Percentiles rank a stretch among this genome's conserved stretches.
Conservation (phyloP, 2,329 filamentous ascomycete species). For the Didymella exigua region DNA sequence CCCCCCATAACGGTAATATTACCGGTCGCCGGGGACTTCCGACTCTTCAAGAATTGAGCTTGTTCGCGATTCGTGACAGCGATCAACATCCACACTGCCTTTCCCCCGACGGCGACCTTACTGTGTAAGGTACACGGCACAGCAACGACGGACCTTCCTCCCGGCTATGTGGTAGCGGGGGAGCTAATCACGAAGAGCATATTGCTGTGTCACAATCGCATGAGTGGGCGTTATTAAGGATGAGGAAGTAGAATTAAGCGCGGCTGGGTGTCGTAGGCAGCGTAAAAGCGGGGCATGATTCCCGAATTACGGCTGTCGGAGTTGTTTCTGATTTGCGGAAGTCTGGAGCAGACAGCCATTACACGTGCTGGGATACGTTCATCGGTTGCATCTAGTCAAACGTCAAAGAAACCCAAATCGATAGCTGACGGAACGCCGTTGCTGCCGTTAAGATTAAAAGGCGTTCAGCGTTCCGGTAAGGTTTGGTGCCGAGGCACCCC, state of each 20-base stretch:
- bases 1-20: conserved; percentile 5
- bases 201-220: conserved; percentile 7
- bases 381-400: conserved; percentile 28
- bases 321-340: background rate
- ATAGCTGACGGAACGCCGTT: conserved; percentile 13
- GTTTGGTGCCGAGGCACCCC: conserved; percentile 14
- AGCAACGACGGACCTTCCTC: conserved; percentile 31
- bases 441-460: conserved; percentile 26
- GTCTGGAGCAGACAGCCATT: conserved; percentile 10
- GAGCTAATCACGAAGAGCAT: conserved; percentile 18
- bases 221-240: conserved; percentile 11
- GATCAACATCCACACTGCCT: conserved; percentile 21
- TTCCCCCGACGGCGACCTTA: conserved; percentile 21
- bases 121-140: conserved; percentile 20
- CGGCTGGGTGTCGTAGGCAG: background rate
- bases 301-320: background rate
- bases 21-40: conserved; percentile 13
- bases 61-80: conserved; percentile 18
- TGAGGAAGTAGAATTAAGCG: conserved; percentile 6
- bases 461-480: conserved; percentile 12
- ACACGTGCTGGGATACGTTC: conserved; percentile 16
- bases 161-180: conserved; percentile 32
- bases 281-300: conserved; percentile 5
- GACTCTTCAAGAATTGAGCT: background rate
- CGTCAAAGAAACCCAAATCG: conserved; percentile 23